These are phyloP conservation scores for Boletales sp. DNA, from an alignment of 768 basidiomycete species.

Conservation along the genomic window DNA sequence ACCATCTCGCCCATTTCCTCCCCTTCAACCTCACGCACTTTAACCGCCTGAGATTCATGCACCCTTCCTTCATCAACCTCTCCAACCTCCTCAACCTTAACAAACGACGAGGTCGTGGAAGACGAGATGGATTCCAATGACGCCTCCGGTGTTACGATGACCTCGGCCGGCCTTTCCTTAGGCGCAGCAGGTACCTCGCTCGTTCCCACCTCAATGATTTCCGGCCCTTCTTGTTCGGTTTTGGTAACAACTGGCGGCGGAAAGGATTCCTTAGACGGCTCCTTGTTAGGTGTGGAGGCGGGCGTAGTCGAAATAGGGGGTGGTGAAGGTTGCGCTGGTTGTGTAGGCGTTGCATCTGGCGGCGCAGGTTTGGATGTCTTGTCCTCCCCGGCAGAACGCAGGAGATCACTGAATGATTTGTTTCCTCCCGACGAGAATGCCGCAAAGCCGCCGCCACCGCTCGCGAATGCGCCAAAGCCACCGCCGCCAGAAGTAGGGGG, in stretches of 20 bases:
- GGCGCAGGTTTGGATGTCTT: constrained; percentile 17
- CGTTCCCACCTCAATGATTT: neutral
- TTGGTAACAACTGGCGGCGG: neutral
- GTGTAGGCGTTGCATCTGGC: constrained; percentile 15
- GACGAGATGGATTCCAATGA: no score
- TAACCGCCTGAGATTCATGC: no score
- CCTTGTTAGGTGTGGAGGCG: constrained; percentile 11
- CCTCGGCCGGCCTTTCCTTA: constrained; percentile 10
- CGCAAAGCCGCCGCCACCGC: constrained; percentile 43
- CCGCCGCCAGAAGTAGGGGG: constrained; percentile 4
- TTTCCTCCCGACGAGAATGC: constrained; percentile 45
- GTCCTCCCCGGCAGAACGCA: constrained; percentile 39
- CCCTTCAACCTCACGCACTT: constrained; percentile 27
- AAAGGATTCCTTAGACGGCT: constrained; percentile 1
- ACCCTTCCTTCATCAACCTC: no score
- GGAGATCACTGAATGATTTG: constrained; percentile 60
- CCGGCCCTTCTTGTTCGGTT: neutral
- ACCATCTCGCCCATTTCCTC: constrained; percentile 21
- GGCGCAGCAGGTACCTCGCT: neutral
- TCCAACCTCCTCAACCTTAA: constrained; percentile 25
- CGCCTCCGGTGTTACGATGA: constrained; percentile 5
- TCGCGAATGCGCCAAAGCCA: constrained; percentile 28
- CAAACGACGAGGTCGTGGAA: no score
- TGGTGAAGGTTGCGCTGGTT: neutral
- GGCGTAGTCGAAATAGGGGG: constrained; percentile 11